Evolutionary conservation across 805 yeast species (phyloP), one percentile per base, ranked within the genome.

Genomic region (Teunomyces cretensis): DNA sequence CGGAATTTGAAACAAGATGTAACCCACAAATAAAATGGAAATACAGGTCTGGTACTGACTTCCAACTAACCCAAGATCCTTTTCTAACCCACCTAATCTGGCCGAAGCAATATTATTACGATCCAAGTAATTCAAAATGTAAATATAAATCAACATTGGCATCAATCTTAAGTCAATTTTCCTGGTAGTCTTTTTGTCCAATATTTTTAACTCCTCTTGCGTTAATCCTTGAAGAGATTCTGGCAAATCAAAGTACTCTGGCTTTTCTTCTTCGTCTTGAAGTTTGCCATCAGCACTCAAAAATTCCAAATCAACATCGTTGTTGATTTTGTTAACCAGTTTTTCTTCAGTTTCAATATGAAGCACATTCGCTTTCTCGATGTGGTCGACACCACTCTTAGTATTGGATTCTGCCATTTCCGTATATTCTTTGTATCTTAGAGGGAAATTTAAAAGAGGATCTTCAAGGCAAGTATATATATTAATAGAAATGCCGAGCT

Each of bases 101-200:
- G 82, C 82, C 53, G 76, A 72, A 9, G 82, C 83, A 50, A 79
- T 74, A 51, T 77, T 78, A 49, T 75, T 74, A 42, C 83, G 55
- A 56, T 78, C 83, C 41, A 78, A 61, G 51, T 71, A 76, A 51
- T 79, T 79, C 48, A 79, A 66, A 48, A 79, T 74, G 54, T 78
- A 79, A 51, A 79, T 72, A 50, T 68, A 62, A 45, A 76, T 72
- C 27, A 78, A 52, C 74, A 74, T 70, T 14, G 83, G 81, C 46
- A 79, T 59, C 43, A 79, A 65, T 47, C 81, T 60, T 7, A 72
- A 24, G 52, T 81, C 85, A 33, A 78, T 61, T 50, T 76, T 79
- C 38, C 76, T 54, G 30, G 70, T 70, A 12, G 79, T 68, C 46
- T 65, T 72, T 42, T 53, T 62, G 49, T 77, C 78, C 39, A 79